phyloP scores from a whole-genome alignment of 768 basidiomycete species.

The Rhodosporidiobolus odoratus region DNA sequence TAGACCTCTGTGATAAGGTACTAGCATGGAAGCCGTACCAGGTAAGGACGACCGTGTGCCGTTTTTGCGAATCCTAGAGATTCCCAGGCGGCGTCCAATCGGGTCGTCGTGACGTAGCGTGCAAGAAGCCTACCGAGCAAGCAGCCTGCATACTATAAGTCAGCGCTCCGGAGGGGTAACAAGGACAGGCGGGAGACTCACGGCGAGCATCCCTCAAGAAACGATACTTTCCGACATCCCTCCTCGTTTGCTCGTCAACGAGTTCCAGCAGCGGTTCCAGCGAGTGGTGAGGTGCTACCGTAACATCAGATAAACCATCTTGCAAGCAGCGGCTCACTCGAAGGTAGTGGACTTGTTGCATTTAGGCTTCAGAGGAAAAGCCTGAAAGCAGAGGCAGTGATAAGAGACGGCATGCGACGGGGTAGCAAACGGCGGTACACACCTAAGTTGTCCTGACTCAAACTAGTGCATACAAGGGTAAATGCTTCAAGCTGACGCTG shows the following conservation, averaged over 20 bases:
- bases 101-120: background rate
- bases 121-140: conserved; percentile 21
- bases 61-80: background rate
- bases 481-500: no score
- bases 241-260: conserved; percentile 1
- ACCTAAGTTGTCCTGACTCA: no score
- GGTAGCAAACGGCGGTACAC: no score
- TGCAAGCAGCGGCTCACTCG: background rate
- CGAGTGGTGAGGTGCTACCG: background rate
- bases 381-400: background rate
- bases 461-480: no score
- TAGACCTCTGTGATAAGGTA: no score
- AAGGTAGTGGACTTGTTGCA: conserved; percentile 6
- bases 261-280: conserved; percentile 8
- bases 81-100: background rate
- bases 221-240: conserved; percentile 7
- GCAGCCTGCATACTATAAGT: background rate
- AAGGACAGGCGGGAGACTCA: background rate
- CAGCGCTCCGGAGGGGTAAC: background rate
- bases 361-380: background rate
- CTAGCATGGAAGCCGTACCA: background rate
- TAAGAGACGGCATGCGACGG: background rate
- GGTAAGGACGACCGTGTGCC: background rate
- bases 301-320: background rate
- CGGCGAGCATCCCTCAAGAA: conserved; percentile 27